Conservation (phyloP, 2,329 filamentous ascomycete genomes). For the Apiospora saccharicola region DNA sequence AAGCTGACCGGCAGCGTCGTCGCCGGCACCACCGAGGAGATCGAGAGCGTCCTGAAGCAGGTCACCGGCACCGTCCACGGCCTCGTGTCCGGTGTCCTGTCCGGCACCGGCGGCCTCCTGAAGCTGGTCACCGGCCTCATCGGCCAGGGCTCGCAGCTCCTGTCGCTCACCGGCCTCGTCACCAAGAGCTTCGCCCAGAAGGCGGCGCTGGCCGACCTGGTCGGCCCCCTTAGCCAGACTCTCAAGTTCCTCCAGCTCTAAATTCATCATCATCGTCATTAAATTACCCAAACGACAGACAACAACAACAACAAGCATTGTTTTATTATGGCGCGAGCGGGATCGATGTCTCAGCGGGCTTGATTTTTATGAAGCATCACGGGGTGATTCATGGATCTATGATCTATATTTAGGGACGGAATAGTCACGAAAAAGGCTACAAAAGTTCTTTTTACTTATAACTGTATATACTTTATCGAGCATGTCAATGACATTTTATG, state of each 20-base stretch:
- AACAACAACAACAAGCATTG: not conserved
- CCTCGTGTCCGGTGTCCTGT: constrained; percentile 23
- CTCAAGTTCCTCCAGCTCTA: constrained; percentile 25
- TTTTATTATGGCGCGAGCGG: not conserved
- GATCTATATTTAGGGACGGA: constrained; percentile 1
- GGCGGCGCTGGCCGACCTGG: constrained; percentile 2
- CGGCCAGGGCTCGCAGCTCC: not conserved
- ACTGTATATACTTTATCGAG: constrained; percentile 7
- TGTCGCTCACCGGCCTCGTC: constrained; percentile 7
- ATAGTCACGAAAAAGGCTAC: not conserved
- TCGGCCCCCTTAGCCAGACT: not conserved
- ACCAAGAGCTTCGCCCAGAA: not conserved
- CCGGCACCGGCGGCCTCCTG: constrained; percentile 18
- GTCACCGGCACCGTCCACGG: constrained; percentile 21
- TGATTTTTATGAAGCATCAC: constrained; percentile 1
- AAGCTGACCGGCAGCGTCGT: constrained; percentile 20
- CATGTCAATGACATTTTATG: constrained; percentile 9
- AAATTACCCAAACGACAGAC: not conserved
- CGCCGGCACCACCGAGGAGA: constrained; percentile 16
- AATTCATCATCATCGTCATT: not conserved
- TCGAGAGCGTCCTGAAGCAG: constrained; percentile 7
- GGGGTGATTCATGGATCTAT: constrained; percentile 5
- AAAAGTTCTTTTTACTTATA: constrained; percentile 3
- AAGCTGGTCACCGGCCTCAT: constrained; percentile 4
- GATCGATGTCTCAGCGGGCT: constrained; percentile 10